A percentile compares a stretch with the other conserved stretches of the same genome.
Evolutionary conservation across 805 yeast species (phyloP).

Genomic region (Saccharomyces kudriavzevii): DNA sequence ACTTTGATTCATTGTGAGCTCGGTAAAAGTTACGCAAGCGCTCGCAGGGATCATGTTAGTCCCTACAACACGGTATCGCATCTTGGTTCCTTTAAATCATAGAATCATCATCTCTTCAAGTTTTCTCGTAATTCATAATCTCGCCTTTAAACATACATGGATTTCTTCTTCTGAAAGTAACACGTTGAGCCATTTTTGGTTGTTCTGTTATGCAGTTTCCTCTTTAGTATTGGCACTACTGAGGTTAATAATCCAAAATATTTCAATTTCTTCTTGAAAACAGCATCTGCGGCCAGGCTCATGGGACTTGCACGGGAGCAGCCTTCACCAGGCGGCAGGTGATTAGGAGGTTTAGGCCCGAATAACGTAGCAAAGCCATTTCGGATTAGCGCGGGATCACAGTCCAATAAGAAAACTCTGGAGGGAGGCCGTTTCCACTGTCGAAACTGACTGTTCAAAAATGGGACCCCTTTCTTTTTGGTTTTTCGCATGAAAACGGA

Average conservation of each 20-base stretch:
- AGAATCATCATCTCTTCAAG: neutral
- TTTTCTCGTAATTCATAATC: neutral
- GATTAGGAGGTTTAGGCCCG: neutral
- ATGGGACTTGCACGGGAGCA: neutral
- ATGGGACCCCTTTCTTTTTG: neutral
- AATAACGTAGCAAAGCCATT: neutral
- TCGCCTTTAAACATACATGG: slow-evolving; percentile 67
- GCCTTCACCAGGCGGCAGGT: neutral
- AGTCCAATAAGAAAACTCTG: neutral
- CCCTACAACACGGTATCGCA: neutral
- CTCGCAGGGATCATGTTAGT: neutral
- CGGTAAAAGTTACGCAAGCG: neutral
- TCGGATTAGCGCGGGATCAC: neutral
- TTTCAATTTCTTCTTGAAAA: neutral
- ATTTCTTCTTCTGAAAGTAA: slow-evolving; percentile 98
- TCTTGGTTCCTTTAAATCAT: neutral
- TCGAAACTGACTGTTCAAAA: neutral
- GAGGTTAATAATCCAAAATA: neutral
- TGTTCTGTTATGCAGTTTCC: slow-evolving; percentile 4
- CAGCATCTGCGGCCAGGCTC: neutral
- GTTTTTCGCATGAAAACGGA: too few species aligned
- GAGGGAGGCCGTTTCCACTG: neutral
- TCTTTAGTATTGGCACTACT: neutral
- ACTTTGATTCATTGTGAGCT: too few species aligned
- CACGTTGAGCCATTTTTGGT: slow-evolving; percentile 94